These are phyloP conservation scores for Venturia aucupariae DNA, from an alignment of 2,329 filamentous ascomycete species.

Conservation along the genomic window DNA sequence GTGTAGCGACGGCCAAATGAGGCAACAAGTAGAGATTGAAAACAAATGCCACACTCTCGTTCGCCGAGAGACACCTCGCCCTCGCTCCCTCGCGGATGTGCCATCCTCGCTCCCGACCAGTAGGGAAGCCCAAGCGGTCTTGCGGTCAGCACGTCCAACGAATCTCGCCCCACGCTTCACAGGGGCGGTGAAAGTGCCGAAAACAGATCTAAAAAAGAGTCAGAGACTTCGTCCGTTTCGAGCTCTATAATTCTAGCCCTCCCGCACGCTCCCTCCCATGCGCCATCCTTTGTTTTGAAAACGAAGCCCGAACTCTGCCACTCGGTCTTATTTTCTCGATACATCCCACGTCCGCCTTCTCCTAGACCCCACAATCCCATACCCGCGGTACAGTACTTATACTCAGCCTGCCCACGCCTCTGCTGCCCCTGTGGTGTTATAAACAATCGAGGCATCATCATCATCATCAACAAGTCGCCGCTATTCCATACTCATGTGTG, in stretches of 20 bases:
- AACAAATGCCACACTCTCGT: background rate
- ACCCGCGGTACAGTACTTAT: background rate
- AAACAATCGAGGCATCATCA: background rate
- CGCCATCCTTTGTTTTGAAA: conserved; percentile 1
- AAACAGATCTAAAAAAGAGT: conserved; percentile 6
- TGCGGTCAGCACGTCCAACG: background rate
- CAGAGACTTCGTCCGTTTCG: background rate
- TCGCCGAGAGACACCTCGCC: background rate
- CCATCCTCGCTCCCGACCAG: background rate
- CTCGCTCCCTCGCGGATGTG: background rate
- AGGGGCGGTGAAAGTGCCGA: conserved; percentile 3
- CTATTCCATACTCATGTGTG: background rate
- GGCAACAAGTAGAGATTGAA: background rate
- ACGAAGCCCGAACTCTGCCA: background rate
- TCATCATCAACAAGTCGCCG: background rate
- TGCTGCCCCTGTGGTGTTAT: background rate
- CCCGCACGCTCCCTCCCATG: background rate
- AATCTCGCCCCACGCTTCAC: background rate
- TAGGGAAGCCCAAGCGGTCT: background rate
- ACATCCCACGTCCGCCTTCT: background rate
- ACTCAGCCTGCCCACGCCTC: conserved; percentile 1
- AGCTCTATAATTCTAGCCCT: background rate
- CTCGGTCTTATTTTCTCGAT: background rate
- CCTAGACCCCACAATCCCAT: background rate
- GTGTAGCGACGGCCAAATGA: background rate